These are phyloP conservation scores for Mitragyna speciosa DNA, from an alignment of 257 asterid genomes.

Conservation along the genomic window DNA sequence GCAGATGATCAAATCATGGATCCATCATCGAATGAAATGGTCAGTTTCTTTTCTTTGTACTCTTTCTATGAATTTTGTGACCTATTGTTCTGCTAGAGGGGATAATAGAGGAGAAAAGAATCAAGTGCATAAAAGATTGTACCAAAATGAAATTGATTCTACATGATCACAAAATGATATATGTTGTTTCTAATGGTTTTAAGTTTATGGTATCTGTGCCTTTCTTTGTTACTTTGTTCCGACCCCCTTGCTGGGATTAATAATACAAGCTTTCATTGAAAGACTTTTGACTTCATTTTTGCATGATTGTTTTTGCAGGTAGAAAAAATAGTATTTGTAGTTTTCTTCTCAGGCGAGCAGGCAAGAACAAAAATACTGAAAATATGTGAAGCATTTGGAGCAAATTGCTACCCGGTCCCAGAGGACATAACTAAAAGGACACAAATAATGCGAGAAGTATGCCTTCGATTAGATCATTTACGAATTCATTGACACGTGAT, in stretches of 20 bases:
- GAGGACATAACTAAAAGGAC: conserved; percentile 76
- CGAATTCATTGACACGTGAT: neutral
- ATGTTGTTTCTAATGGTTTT: neutral
- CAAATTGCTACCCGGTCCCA: conserved; percentile 96
- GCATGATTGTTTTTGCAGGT: conserved; percentile 60
- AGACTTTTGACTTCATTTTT: conserved; percentile 13
- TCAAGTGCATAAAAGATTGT: neutral
- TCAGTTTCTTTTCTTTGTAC: conserved; percentile 25
- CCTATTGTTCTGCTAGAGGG: neutral
- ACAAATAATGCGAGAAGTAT: conserved; percentile 86
- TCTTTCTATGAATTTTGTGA: neutral
- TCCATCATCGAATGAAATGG: conserved; percentile 87
- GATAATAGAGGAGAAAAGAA: neutral
- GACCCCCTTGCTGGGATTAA: conserved; percentile 15
- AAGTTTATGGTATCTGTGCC: neutral
- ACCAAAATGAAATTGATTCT: too few relatives aligned
- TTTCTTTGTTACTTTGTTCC: conserved; percentile 1
- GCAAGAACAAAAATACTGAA: conserved; percentile 85
- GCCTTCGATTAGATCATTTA: conserved; percentile 30
- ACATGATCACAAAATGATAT: neutral
- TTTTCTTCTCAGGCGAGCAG: conserved; percentile 99
- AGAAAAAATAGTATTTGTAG: conserved; percentile 87
- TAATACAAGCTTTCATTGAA: conserved; percentile 11
- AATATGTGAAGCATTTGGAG: conserved; percentile 98
- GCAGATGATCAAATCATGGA: conserved; percentile 78